Evolutionary conservation across 306 rosid genomes (phyloP).

Genomic region (Citrullus amarus): DNA sequence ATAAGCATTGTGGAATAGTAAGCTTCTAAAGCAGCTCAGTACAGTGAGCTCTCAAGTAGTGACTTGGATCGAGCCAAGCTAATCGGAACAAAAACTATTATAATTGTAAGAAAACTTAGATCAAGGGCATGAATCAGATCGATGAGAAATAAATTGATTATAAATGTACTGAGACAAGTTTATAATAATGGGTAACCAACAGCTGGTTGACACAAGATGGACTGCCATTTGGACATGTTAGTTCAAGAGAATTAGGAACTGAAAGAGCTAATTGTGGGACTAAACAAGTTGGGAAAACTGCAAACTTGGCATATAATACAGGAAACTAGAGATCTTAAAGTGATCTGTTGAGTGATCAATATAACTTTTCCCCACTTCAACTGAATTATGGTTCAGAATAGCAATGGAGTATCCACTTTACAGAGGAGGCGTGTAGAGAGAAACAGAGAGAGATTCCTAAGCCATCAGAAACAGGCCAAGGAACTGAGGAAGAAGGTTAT

Average conservation of each 20-base stretch:
- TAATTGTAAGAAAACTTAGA: not conserved
- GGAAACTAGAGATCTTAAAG: not conserved
- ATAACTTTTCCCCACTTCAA: not conserved
- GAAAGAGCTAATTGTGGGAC: not conserved
- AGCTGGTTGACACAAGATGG: not conserved
- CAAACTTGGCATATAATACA: not conserved
- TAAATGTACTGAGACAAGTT: not conserved
- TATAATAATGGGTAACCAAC: not conserved
- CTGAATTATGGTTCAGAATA: not conserved
- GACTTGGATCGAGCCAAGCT: not conserved
- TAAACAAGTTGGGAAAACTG: not conserved
- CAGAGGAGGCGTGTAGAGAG: not conserved
- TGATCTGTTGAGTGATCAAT: not conserved
- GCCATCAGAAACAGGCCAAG: constrained; percentile 2
- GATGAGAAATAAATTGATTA: not conserved
- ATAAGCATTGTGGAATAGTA: not conserved
- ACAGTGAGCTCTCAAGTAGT: not conserved
- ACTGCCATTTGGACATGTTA: not conserved
- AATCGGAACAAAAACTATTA: not conserved
- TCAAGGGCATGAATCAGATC: not conserved
- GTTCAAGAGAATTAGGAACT: constrained; percentile 24
- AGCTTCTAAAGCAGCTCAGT: not conserved
- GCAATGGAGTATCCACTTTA: not conserved
- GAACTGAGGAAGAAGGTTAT: not conserved
- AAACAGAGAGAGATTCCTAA: constrained; percentile 33